phyloP scores from a whole-genome alignment of 1,139 yeast species.

The Geotrichum carabidarum region DNA sequence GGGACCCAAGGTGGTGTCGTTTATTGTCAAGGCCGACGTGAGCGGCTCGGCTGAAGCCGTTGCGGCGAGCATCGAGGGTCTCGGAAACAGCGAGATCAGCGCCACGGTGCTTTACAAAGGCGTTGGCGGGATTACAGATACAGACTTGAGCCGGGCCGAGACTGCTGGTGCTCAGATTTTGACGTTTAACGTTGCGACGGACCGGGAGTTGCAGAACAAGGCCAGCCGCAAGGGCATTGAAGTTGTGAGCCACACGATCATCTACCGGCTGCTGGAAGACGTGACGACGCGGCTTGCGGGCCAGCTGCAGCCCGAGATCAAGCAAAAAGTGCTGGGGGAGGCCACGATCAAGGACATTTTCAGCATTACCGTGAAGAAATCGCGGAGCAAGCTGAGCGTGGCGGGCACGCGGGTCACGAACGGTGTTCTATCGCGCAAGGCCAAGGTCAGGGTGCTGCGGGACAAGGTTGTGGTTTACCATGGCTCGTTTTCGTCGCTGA shows the following conservation, averaged over 20 bases:
- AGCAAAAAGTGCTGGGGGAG: constrained; percentile 63
- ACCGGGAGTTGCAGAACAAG: constrained; percentile 56
- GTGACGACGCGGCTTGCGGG: constrained; percentile 63
- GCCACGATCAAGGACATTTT: constrained; percentile 70
- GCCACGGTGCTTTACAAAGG: constrained; percentile 64
- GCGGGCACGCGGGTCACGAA: constrained; percentile 86
- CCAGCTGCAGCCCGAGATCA: constrained; percentile 61
- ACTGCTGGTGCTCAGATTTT: constrained; percentile 68
- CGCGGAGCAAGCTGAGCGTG: constrained; percentile 51
- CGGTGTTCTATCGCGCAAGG: constrained; percentile 60
- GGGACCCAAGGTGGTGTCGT: constrained; percentile 45
- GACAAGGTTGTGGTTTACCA: constrained; percentile 48
- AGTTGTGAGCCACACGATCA: constrained; percentile 67
- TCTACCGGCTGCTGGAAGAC: constrained; percentile 81
- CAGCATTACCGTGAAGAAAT: constrained; percentile 50
- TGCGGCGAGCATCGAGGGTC: constrained; percentile 66
- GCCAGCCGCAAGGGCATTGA: constrained; percentile 60
- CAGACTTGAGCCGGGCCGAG: constrained; percentile 77
- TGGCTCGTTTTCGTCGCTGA: constrained; percentile 70
- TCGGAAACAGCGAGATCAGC: constrained; percentile 82
- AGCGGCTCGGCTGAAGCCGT: constrained; percentile 64
- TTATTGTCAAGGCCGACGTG: constrained; percentile 84
- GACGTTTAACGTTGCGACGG: constrained; percentile 70
- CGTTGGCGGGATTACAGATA: constrained; percentile 82
- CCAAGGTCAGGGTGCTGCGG: constrained; percentile 62